Evolutionary conservation across 2,329 filamentous ascomycete species (phyloP).

Genomic region (Fusarium pseudograminearum): DNA sequence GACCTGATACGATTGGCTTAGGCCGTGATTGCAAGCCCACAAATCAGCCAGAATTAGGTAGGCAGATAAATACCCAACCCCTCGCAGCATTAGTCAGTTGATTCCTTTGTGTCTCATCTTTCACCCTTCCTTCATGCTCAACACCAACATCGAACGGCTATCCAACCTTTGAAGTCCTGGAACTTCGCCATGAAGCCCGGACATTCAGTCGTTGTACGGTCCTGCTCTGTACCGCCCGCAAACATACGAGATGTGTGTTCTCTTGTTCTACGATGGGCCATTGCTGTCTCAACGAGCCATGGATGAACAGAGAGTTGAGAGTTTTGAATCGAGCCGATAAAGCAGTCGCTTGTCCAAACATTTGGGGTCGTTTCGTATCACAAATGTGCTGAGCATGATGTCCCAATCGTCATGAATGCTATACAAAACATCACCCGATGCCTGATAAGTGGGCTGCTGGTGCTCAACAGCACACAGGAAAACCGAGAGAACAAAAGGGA

Average conservation of each 20-base stretch:
- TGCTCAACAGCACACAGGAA: neutral
- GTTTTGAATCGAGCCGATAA: neutral
- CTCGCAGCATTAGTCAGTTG: slow-evolving; percentile 20
- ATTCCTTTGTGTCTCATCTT: slow-evolving; percentile 25
- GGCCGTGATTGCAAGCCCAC: slow-evolving; percentile 7
- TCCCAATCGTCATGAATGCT: neutral
- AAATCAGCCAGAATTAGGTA: slow-evolving; percentile 12
- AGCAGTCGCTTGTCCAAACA: neutral
- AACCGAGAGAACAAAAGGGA: neutral
- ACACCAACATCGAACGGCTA: neutral
- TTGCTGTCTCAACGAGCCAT: neutral
- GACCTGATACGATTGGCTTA: slow-evolving; percentile 21
- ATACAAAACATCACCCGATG: neutral
- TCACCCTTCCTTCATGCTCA: slow-evolving; percentile 11
- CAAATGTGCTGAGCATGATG: neutral
- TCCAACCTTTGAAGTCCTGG: neutral
- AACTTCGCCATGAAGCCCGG: neutral
- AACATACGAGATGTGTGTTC: neutral
- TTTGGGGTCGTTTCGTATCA: neutral
- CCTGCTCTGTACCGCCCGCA: neutral
- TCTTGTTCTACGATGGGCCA: neutral
- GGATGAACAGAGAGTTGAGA: neutral
- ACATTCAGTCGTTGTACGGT: neutral
- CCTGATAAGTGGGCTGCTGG: neutral
- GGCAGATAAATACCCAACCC: slow-evolving; percentile 27